Conservation (phyloP, 1,139 yeast genomes). For the Blastobotrys malaysiensis region DNA sequence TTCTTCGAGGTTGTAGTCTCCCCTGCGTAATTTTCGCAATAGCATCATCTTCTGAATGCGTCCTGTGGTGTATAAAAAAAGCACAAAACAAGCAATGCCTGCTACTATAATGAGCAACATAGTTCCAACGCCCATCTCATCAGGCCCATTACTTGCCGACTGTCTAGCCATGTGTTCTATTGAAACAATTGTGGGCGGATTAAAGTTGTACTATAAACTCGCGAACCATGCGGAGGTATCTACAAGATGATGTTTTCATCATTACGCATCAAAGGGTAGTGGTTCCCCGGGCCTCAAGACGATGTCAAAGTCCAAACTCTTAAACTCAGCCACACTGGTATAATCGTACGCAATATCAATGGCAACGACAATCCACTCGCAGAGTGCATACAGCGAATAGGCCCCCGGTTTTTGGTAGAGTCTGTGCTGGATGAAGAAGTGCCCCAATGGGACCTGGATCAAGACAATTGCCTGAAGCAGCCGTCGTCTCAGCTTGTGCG, state of each 20-base stretch:
- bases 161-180: neutral
- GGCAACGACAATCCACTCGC: conserved; percentile 79
- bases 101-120: conserved; percentile 1
- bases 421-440: conserved; percentile 75
- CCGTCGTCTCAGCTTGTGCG: conserved; percentile 1
- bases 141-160: no score
- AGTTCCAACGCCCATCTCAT: neutral
- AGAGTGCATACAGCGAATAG: conserved; percentile 81
- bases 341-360: conserved; percentile 73
- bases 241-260: neutral
- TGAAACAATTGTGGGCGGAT: no score
- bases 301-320: conserved; percentile 47
- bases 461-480: conserved; percentile 44
- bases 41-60: conserved; percentile 1
- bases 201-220: neutral
- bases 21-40: conserved; percentile 1
- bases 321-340: conserved; percentile 67
- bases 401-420: conserved; percentile 73
- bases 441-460: conserved; percentile 62
- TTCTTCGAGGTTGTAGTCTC: conserved; percentile 11
- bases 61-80: neutral
- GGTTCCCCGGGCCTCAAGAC: neutral
- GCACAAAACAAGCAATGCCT: neutral
- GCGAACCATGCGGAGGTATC: neutral
- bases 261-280: neutral